Percentiles rank a stretch among this genome's conserved stretches.
Conservation (phyloP, 306 rosid genomes). For the Rosa persica region DNA sequence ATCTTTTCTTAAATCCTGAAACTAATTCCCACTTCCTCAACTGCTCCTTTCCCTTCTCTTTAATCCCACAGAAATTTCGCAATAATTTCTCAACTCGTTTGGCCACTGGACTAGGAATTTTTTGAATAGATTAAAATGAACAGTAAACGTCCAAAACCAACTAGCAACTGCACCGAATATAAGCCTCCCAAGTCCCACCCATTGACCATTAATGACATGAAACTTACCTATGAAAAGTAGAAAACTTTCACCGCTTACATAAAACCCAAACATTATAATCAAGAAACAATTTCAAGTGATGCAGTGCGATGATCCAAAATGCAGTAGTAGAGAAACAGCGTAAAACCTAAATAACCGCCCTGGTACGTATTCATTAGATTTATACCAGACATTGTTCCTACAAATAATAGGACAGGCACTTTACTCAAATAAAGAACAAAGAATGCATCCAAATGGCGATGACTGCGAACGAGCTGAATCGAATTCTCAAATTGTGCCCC, state of each 20-base stretch:
- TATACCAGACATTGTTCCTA: background rate
- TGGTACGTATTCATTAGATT: background rate
- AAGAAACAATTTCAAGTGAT: background rate
- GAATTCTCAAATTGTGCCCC: background rate
- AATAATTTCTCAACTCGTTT: background rate
- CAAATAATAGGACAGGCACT: background rate
- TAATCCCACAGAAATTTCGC: background rate
- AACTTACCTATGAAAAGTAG: background rate
- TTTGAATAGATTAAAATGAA: background rate
- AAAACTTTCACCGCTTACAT: background rate
- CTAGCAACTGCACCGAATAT: background rate
- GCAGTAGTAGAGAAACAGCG: background rate
- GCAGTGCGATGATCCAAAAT: background rate
- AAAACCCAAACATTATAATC: background rate
- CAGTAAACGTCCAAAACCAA: background rate
- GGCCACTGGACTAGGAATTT: background rate
- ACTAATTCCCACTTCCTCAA: background rate
- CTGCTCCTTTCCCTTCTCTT: background rate
- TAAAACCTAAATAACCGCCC: slow-evolving; percentile 1
- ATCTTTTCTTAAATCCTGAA: background rate
- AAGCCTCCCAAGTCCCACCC: background rate
- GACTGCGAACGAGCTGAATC: background rate
- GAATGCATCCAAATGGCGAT: too few relatives aligned
- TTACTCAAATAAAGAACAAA: too few relatives aligned
- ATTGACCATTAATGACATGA: background rate